A percentile compares a stretch with the other conserved stretches of the same genome.
Evolutionary conservation across 140 eudicot species (phyloP).

Genomic region (Oenanthe javanica): DNA sequence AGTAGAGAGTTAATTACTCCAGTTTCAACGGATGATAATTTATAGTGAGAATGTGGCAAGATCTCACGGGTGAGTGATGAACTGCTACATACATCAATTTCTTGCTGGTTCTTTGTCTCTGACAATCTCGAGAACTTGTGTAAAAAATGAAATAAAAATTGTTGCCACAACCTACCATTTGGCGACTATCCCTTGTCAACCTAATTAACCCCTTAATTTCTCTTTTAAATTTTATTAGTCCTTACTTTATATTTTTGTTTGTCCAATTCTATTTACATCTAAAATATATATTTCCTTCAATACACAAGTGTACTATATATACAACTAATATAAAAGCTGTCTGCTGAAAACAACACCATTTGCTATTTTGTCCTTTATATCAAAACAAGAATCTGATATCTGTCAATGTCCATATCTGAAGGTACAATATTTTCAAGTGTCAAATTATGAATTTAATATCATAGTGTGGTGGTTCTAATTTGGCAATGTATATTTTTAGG

Average conservation of each 20-base stretch:
- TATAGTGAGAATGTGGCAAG: background rate
- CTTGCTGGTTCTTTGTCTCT: too few relatives aligned
- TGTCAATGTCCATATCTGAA: too few relatives aligned
- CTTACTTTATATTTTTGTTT: background rate
- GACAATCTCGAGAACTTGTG: too few relatives aligned
- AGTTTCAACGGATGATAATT: background rate
- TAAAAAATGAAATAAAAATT: too few relatives aligned
- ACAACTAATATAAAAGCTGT: background rate
- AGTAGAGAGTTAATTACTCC: background rate
- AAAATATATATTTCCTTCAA: too few relatives aligned
- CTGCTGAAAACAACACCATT: background rate
- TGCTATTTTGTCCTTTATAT: background rate
- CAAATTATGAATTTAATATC: too few relatives aligned
- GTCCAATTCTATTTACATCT: background rate
- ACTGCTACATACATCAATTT: too few relatives aligned
- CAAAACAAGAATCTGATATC: background rate
- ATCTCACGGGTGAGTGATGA: background rate
- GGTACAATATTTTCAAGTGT: background rate
- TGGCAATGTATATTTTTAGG: too few relatives aligned
- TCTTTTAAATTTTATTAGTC: background rate
- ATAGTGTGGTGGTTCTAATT: too few relatives aligned
- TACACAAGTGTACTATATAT: background rate
- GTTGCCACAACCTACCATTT: too few relatives aligned
- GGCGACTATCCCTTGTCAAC: too few relatives aligned
- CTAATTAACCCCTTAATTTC: too few relatives aligned